Percentiles rank a stretch among this genome's conserved stretches.
Conservation (phyloP, 2,329 filamentous ascomycete genomes). For the Fusarium multiceps region DNA sequence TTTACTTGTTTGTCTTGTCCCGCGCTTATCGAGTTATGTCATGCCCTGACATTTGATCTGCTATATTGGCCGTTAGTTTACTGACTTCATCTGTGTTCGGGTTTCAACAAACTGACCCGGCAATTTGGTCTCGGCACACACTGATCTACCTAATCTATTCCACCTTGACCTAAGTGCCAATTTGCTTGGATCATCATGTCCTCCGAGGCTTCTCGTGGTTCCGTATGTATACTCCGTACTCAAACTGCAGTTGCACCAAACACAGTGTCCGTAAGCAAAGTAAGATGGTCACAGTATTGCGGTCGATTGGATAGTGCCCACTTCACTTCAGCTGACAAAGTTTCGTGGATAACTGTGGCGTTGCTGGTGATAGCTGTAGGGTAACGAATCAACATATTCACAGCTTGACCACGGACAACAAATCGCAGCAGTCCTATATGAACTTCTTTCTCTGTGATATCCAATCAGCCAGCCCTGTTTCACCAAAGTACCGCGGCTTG, state of each 20-base stretch:
- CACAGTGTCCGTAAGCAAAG: not conserved
- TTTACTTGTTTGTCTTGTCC: not conserved
- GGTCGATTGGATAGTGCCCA: not conserved
- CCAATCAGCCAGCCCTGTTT: not conserved
- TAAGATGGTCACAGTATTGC: not conserved
- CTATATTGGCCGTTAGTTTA: not conserved
- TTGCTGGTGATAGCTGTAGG: constrained; percentile 5
- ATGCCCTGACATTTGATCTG: not conserved
- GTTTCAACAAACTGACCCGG: not conserved
- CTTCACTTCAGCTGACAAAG: constrained; percentile 22
- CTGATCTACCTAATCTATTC: not conserved
- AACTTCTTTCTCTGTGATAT: not conserved
- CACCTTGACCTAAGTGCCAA: not conserved
- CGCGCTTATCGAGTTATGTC: not conserved
- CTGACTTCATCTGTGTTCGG: constrained; percentile 1
- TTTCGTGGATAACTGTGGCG: not conserved
- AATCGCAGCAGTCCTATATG: not conserved
- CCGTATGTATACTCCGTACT: not conserved
- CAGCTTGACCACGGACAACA: not conserved
- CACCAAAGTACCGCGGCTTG: not conserved
- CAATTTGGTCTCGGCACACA: constrained; percentile 1
- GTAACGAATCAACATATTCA: not conserved
- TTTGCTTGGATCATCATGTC: constrained; percentile 1
- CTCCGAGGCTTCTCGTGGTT: not conserved
- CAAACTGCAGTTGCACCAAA: constrained; percentile 4